Conservation (phyloP, 345 rosid species). For the Hypericum androsaemum region DNA sequence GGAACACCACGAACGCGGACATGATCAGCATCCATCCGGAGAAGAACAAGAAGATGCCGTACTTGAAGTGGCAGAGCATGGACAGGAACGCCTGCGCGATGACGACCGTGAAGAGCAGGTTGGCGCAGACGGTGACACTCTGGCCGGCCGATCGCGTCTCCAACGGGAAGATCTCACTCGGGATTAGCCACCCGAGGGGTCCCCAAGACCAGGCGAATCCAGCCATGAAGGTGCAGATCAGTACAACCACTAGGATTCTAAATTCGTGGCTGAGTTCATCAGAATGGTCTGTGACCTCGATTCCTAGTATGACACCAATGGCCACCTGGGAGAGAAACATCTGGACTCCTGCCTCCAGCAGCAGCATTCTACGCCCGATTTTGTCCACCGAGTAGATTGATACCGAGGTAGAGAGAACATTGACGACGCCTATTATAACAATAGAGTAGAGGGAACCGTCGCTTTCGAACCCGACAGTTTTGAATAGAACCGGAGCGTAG, state of each 20-base stretch:
- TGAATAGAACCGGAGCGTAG: slow-evolving; percentile 82
- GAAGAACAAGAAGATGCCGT: slow-evolving; percentile 87
- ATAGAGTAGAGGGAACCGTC: slow-evolving; percentile 53
- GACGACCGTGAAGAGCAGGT: slow-evolving; percentile 75
- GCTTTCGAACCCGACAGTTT: slow-evolving; percentile 63
- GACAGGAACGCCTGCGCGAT: slow-evolving; percentile 98
- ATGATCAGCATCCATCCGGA: slow-evolving; percentile 72
- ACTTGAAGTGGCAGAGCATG: slow-evolving; percentile 92
- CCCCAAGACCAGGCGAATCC: slow-evolving; percentile 99
- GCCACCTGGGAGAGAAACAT: slow-evolving; percentile 27
- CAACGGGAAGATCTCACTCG: slow-evolving; percentile 83
- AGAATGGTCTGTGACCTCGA: slow-evolving; percentile 65
- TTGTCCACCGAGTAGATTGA: slow-evolving; percentile 48
- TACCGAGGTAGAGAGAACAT: slow-evolving; percentile 48
- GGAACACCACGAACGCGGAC: slow-evolving; percentile 68
- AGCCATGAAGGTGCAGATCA: slow-evolving; percentile 80
- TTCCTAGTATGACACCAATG: slow-evolving; percentile 58
- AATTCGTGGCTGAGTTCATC: slow-evolving; percentile 31
- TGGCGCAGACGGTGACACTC: slow-evolving; percentile 77
- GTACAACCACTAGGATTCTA: slow-evolving; percentile 49
- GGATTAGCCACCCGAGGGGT: slow-evolving; percentile 90
- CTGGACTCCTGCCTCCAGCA: slow-evolving; percentile 45
- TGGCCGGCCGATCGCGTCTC: slow-evolving; percentile 97
- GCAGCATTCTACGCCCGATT: slow-evolving; percentile 44
- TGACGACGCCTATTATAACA: slow-evolving; percentile 46